Conservation (phyloP, 768 basidiomycete species). For the Lactarius hatsudake region DNA sequence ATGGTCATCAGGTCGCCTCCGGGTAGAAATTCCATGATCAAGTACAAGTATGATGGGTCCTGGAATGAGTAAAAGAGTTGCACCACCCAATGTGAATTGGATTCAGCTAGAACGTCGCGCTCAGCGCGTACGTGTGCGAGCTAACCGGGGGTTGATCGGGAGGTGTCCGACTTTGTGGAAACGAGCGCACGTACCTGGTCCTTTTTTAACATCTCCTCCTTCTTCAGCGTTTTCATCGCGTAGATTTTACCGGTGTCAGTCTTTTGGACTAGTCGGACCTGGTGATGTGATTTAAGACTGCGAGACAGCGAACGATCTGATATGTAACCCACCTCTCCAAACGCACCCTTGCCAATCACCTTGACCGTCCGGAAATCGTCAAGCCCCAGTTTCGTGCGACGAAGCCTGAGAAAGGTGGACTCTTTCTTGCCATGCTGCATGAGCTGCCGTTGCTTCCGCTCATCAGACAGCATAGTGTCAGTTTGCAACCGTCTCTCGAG, state of each 20-base stretch:
- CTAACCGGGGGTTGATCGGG: slow-evolving; percentile 41
- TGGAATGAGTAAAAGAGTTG: slow-evolving; percentile 99
- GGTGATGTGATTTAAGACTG: slow-evolving; percentile 2
- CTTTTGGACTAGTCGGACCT: slow-evolving; percentile 95
- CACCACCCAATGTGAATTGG: slow-evolving; percentile 94
- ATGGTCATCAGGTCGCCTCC: slow-evolving; percentile 99
- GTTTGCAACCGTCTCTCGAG: slow-evolving; percentile 75
- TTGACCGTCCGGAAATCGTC: slow-evolving; percentile 96
- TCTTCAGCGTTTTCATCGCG: slow-evolving; percentile 97
- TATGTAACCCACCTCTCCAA: slow-evolving; percentile 74
- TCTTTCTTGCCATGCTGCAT: slow-evolving; percentile 84
- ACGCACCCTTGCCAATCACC: slow-evolving; percentile 98
- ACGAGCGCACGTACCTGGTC: slow-evolving; percentile 70
- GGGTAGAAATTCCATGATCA: slow-evolving; percentile 99
- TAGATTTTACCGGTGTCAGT: slow-evolving; percentile 97
- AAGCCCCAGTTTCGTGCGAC: slow-evolving; percentile 85
- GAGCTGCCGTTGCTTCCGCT: slow-evolving; percentile 82
- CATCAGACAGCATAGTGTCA: slow-evolving; percentile 71
- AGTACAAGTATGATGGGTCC: slow-evolving; percentile 85
- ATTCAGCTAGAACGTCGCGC: slow-evolving; percentile 93
- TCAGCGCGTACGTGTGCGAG: slow-evolving; percentile 97
- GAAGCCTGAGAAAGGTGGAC: slow-evolving; percentile 81
- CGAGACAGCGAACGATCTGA: background rate
- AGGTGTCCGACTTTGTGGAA: slow-evolving; percentile 3
- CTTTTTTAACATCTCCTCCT: slow-evolving; percentile 99